Percentiles rank a stretch among this genome's conserved stretches.
phyloP scores from a whole-genome alignment of 2,329 filamentous ascomycete genomes.

The Cordyceps cateniannulata region DNA sequence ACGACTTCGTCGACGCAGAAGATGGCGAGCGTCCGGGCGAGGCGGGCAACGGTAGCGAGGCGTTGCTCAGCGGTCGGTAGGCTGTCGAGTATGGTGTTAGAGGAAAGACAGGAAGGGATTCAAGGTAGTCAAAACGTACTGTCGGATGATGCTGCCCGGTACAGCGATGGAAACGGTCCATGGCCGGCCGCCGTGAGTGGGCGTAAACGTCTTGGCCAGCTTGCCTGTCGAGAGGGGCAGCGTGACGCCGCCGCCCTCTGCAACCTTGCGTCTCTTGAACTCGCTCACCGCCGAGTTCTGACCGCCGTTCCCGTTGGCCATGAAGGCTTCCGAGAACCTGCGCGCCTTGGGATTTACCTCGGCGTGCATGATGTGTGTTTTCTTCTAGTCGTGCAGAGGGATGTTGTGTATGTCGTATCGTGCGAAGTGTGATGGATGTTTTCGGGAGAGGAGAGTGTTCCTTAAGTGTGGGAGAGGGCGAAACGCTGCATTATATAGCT shows the following conservation, averaged over 20 bases:
- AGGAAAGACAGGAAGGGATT: no score
- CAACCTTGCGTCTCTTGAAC: constrained; percentile 5
- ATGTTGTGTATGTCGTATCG: no score
- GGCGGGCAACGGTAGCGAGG: constrained; percentile 63
- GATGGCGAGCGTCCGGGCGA: constrained; percentile 74
- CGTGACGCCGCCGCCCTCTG: neutral
- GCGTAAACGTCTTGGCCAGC: neutral
- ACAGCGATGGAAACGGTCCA: constrained; percentile 30
- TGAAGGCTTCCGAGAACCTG: neutral
- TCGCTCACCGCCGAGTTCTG: neutral
- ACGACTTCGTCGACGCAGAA: constrained; percentile 82
- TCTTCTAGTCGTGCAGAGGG: no score
- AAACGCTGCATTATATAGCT: neutral
- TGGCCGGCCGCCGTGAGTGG: neutral
- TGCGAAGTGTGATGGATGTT: neutral
- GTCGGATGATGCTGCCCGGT: constrained; percentile 69
- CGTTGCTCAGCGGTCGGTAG: constrained; percentile 69
- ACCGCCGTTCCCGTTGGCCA: neutral
- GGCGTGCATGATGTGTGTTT: neutral
- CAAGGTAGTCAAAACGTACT: constrained; percentile 50
- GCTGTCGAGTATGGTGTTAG: constrained; percentile 32
- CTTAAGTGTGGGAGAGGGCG: neutral
- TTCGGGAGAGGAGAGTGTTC: neutral
- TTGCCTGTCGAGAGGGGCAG: neutral
- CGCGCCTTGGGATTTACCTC: constrained; percentile 4